Percentiles rank a stretch among this genome's conserved stretches.
Evolutionary conservation across 2,329 filamentous ascomycete species (phyloP).

Genomic region (Calonectria crousiana): DNA sequence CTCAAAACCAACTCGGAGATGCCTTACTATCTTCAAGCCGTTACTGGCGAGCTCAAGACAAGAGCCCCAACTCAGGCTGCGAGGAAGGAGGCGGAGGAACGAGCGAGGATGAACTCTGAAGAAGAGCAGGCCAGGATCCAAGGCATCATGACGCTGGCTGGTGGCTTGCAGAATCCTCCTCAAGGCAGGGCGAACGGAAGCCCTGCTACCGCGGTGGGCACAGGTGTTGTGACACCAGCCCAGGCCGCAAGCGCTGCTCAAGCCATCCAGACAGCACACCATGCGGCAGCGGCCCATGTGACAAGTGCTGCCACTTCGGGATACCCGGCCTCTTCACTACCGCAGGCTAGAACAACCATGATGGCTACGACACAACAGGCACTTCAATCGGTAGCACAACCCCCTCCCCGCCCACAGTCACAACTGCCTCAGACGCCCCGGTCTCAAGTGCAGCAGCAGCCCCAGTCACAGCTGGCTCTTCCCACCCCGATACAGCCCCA

Average conservation of each 20-base stretch:
- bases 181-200: slow-evolving; percentile 43
- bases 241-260: slow-evolving; percentile 48
- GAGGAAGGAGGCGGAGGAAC: slow-evolving; percentile 75
- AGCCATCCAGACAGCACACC: slow-evolving; percentile 37
- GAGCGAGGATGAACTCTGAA: slow-evolving; percentile 68
- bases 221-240: slow-evolving; percentile 50
- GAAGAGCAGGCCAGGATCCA: slow-evolving; percentile 72
- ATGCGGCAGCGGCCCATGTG: slow-evolving; percentile 31
- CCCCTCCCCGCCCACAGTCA: slow-evolving; percentile 42
- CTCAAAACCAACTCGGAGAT: slow-evolving; percentile 93
- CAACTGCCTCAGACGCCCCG: slow-evolving; percentile 47
- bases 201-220: slow-evolving; percentile 41
- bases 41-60: slow-evolving; percentile 91
- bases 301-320: slow-evolving; percentile 37
- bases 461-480: slow-evolving; percentile 33
- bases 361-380: slow-evolving; percentile 48
- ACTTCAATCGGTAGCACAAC: slow-evolving; percentile 44
- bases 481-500: slow-evolving; percentile 40
- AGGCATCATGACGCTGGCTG: slow-evolving; percentile 68
- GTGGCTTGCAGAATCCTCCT: slow-evolving; percentile 61
- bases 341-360: slow-evolving; percentile 41
- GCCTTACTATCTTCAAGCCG: slow-evolving; percentile 86
- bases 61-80: slow-evolving; percentile 81
- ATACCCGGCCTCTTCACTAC: slow-evolving; percentile 43
- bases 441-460: slow-evolving; percentile 32